Evolutionary conservation across 257 asterid genomes (phyloP).

Genomic region (Solanum arcanum): DNA sequence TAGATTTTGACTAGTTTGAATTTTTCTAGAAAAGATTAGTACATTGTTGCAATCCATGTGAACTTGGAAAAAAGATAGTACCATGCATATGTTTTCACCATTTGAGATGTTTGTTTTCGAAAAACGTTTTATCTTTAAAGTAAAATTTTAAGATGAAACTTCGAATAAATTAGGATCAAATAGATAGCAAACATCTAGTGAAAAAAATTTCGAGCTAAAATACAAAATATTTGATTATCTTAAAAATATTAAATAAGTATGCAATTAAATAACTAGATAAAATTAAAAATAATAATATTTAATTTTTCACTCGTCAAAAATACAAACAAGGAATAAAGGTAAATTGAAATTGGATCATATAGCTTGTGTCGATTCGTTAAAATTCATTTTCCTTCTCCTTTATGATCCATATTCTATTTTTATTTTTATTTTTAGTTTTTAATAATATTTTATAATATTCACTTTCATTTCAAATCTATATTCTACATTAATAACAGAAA

Average conservation of each 20-base stretch:
- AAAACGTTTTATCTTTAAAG: fast-evolving
- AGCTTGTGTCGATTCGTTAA: neutral
- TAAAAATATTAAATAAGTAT: neutral
- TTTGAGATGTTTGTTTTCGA: neutral
- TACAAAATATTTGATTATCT: neutral
- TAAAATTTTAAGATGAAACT: fast-evolving
- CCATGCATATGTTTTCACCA: neutral
- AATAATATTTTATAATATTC: neutral
- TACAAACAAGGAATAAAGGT: neutral
- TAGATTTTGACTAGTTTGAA: neutral
- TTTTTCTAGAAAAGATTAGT: neutral
- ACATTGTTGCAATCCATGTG: neutral
- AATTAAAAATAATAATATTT: neutral
- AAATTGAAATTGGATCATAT: neutral
- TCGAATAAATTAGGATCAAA: neutral
- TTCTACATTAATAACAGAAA: neutral
- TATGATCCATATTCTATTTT: neutral
- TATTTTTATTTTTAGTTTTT: neutral
- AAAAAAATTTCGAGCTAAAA: fast-evolving
- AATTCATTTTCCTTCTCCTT: neutral
- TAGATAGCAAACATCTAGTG: fast-evolving
- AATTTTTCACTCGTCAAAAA: neutral
- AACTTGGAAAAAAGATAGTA: neutral
- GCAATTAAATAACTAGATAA: neutral
- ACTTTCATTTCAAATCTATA: neutral